A percentile compares a stretch with the other conserved stretches of the same genome.
Evolutionary conservation across 2,329 filamentous ascomycete species (phyloP).

Genomic region (Fusarium ramigenum): DNA sequence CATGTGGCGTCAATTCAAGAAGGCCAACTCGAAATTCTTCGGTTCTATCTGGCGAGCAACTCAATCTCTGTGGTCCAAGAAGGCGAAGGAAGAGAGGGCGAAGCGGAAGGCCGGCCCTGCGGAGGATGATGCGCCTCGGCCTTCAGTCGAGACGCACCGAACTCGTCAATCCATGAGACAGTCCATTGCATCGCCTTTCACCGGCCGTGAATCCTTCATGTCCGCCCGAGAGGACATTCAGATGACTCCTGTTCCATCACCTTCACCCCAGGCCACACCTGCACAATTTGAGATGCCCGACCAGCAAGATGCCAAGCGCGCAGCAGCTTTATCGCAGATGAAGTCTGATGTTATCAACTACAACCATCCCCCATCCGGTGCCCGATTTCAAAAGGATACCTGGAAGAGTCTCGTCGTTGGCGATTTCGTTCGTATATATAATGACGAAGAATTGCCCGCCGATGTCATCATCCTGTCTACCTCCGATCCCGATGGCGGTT

Average conservation of each 20-base stretch:
- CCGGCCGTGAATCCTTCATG: constrained; percentile 60
- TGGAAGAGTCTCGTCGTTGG: constrained; percentile 98
- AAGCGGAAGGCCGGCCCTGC: constrained; percentile 53
- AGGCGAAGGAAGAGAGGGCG: constrained; percentile 59
- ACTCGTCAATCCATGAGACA: constrained; percentile 49
- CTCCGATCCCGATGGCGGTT: constrained; percentile 91
- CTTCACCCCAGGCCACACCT: constrained; percentile 60
- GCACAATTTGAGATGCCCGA: constrained; percentile 53
- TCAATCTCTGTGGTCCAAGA: constrained; percentile 60
- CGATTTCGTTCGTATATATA: constrained; percentile 96
- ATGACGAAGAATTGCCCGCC: constrained; percentile 93
- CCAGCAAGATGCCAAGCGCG: constrained; percentile 47
- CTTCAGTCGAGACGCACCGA: constrained; percentile 60
- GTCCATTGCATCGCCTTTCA: constrained; percentile 61
- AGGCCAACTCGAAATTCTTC: constrained; percentile 75
- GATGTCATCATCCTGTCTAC: constrained; percentile 93
- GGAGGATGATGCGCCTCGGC: constrained; percentile 63
- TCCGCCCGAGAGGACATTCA: constrained; percentile 79
- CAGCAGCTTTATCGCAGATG: constrained; percentile 54
- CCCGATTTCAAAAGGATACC: constrained; percentile 88
- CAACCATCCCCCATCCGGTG: constrained; percentile 70
- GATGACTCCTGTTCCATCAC: constrained; percentile 94
- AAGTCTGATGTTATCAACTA: constrained; percentile 76
- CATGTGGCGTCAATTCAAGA: constrained; percentile 88
- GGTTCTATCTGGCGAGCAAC: constrained; percentile 62